Evolutionary conservation across 1,139 yeast genomes (phyloP).

Genomic region (Dujonia santamariae): DNA sequence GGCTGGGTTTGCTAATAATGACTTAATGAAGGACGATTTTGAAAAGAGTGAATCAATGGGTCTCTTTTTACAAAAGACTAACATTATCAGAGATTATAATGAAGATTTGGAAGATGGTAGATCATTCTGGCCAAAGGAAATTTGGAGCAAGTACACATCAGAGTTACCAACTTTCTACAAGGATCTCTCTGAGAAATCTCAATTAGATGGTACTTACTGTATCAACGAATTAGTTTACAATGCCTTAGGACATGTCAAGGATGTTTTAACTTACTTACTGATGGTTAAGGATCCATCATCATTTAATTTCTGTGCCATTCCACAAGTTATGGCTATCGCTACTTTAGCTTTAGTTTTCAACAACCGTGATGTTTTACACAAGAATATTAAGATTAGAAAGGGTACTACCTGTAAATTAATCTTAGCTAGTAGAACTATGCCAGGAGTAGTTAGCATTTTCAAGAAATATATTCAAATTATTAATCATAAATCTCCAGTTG

Average conservation of each 20-base stretch:
- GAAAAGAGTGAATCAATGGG: conserved; percentile 86
- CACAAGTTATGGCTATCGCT: conserved; percentile 98
- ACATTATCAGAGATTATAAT: conserved; percentile 90
- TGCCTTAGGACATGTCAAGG: conserved; percentile 74
- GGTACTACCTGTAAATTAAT: conserved; percentile 86
- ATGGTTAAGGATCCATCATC: conserved; percentile 77
- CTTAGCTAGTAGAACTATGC: conserved; percentile 67
- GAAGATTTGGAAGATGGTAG: conserved; percentile 93
- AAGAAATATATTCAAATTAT: conserved; percentile 69
- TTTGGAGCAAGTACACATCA: conserved; percentile 81
- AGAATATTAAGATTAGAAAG: conserved; percentile 83
- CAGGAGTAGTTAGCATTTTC: conserved; percentile 75
- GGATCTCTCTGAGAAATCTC: conserved; percentile 34
- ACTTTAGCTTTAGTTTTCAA: conserved; percentile 84
- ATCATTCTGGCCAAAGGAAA: conserved; percentile 94
- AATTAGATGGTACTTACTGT: conserved; percentile 63
- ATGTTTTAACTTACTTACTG: conserved; percentile 73
- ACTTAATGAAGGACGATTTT: conserved; percentile 48
- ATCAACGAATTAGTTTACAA: conserved; percentile 79
- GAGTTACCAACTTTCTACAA: conserved; percentile 57
- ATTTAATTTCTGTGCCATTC: conserved; percentile 93
- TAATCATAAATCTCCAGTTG: conserved; percentile 73
- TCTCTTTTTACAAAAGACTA: conserved; percentile 87
- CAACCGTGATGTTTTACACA: conserved; percentile 68
- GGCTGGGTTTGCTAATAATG: conserved; percentile 60